Percentiles rank a stretch among this genome's conserved stretches.
Conservation (phyloP, 805 yeast genomes). For the Starmerella cellae region DNA sequence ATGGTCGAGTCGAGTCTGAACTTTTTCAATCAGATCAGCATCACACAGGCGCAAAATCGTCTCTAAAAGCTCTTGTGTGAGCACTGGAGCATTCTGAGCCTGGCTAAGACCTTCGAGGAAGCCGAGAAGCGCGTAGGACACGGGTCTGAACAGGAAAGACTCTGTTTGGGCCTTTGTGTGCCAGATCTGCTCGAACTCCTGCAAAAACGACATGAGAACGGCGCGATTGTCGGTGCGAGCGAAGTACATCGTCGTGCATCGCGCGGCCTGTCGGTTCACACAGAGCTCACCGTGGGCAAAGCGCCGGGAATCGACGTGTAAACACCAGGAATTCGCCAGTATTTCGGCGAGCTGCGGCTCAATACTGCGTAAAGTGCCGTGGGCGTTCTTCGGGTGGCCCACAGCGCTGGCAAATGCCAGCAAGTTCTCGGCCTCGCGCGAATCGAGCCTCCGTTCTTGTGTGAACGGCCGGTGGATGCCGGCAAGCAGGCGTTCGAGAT, state of each 20-base stretch:
- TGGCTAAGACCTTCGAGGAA: slow-evolving; percentile 8
- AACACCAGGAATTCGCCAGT: background rate
- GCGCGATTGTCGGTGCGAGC: background rate
- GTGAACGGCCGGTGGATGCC: slow-evolving; percentile 4
- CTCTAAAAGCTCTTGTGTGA: background rate
- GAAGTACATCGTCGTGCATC: slow-evolving; percentile 3
- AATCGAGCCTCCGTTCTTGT: slow-evolving; percentile 11
- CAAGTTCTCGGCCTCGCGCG: slow-evolving; percentile 38
- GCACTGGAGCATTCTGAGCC: background rate
- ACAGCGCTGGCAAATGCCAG: slow-evolving; percentile 38
- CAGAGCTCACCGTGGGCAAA: slow-evolving; percentile 21
- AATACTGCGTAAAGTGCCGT: background rate
- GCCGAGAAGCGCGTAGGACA: slow-evolving; percentile 11
- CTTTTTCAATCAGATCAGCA: background rate
- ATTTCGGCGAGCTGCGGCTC: background rate
- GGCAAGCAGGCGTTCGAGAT: slow-evolving; percentile 12
- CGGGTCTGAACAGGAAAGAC: background rate
- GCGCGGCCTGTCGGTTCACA: slow-evolving; percentile 6
- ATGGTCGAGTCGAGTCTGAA: background rate
- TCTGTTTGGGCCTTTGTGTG: background rate
- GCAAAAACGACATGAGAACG: slow-evolving; percentile 2
- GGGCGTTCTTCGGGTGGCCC: background rate
- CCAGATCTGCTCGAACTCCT: slow-evolving; percentile 5
- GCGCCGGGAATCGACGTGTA: background rate
- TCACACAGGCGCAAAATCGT: background rate